Evolutionary conservation across 345 rosid genomes (phyloP).

Genomic region (Linum tenue): DNA sequence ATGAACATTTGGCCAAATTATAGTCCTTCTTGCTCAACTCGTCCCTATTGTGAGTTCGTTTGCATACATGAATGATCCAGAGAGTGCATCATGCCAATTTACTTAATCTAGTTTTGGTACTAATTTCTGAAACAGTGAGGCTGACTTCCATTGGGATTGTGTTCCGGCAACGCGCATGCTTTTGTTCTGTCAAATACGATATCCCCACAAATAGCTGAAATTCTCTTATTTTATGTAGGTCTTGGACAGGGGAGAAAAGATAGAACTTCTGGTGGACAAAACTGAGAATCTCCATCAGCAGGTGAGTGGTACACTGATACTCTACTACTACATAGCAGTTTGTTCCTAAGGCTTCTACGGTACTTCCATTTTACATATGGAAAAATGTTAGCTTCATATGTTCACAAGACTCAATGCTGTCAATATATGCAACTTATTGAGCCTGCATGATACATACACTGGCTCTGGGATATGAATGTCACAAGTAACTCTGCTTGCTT

Average conservation of each 20-base stretch:
- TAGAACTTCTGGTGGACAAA: conserved; percentile 38
- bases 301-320: conserved; percentile 12
- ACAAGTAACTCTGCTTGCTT: neutral
- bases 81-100: no score
- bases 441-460: neutral
- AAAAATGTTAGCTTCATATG: no score
- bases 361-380: neutral
- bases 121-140: neutral
- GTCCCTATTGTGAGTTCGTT: no score
- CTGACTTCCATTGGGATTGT: neutral
- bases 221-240: conserved; percentile 17
- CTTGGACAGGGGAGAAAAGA: conserved; percentile 38
- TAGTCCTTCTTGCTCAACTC: no score
- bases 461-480: neutral
- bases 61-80: no score
- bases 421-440: neutral
- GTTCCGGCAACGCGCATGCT: neutral
- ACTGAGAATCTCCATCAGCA: conserved; percentile 35
- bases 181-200: neutral
- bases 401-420: no score
- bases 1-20: no score
- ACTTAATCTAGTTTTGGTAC: no score
- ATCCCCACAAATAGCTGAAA: neutral
- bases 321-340: neutral
- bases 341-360: neutral